These are phyloP conservation scores for Nakazawaea molendinolei DNA, from an alignment of 805 yeast genomes.

Conservation along the genomic window DNA sequence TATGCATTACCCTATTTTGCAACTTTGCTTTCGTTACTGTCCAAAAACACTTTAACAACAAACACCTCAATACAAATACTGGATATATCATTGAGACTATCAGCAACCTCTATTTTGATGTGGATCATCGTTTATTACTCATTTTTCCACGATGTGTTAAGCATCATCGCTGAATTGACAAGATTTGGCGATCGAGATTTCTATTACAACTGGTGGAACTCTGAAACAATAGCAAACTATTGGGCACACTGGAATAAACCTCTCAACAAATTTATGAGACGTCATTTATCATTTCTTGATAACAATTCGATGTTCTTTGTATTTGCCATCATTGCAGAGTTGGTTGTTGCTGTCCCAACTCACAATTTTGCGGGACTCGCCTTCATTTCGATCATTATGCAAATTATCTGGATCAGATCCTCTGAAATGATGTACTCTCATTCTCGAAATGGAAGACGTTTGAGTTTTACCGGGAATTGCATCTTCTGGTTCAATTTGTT, in stretches of 20 bases:
- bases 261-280: conserved; percentile 32
- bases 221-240: conserved; percentile 38
- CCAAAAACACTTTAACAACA: conserved; percentile 18
- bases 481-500: conserved; percentile 39
- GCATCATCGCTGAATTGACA: conserved; percentile 36
- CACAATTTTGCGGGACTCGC: conserved; percentile 40
- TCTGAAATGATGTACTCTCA: too few species aligned
- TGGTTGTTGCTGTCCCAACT: conserved; percentile 40
- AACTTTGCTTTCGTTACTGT: conserved; percentile 20
- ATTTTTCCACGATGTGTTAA: conserved; percentile 34
- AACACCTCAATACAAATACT: conserved; percentile 11
- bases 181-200: conserved; percentile 39
- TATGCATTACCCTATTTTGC: conserved; percentile 38
- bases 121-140: conserved; percentile 38
- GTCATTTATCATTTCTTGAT: conserved; percentile 28
- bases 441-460: too few species aligned
- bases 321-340: conserved; percentile 40
- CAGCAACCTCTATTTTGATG: conserved; percentile 32
- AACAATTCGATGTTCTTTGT: conserved; percentile 26
- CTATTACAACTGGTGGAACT: conserved; percentile 45
- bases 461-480: conserved; percentile 36
- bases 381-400: conserved; percentile 34
- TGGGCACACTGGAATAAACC: conserved; percentile 43
- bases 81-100: conserved; percentile 31
- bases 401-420: conserved; percentile 34